phyloP scores from a whole-genome alignment of 2,329 filamentous ascomycete species.

The Aspergillus terreus region DNA sequence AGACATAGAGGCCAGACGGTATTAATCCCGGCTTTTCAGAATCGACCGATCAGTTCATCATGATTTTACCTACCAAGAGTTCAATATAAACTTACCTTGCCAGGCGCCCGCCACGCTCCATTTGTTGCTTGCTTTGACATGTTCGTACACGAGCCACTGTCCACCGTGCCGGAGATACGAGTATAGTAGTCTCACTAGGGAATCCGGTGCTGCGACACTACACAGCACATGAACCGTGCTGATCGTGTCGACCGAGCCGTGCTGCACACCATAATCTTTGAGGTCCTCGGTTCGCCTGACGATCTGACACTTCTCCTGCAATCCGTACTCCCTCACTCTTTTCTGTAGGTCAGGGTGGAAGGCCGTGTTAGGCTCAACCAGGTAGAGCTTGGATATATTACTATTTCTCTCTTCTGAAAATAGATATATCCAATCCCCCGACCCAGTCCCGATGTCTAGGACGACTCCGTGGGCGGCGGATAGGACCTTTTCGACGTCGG shows the following conservation, averaged over 20 bases:
- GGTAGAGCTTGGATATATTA: constrained; percentile 1
- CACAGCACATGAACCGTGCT: constrained; percentile 8
- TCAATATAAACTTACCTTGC: constrained; percentile 4
- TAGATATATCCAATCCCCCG: constrained; percentile 7
- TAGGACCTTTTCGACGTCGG: constrained; percentile 3
- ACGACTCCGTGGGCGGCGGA: constrained; percentile 3
- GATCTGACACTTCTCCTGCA: constrained; percentile 3
- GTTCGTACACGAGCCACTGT: constrained; percentile 8
- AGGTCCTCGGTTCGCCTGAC: not conserved
- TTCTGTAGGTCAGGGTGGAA: constrained; percentile 3
- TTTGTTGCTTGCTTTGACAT: not conserved
- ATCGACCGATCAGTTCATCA: not conserved
- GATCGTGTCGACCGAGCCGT: constrained; percentile 3
- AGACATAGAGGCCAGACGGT: constrained; percentile 4
- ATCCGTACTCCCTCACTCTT: not conserved
- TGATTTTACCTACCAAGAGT: not conserved
- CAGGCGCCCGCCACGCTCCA: not conserved
- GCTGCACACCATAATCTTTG: not conserved
- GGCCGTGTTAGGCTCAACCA: constrained; percentile 5
- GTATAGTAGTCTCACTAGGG: constrained; percentile 1
- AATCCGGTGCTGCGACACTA: constrained; percentile 1
- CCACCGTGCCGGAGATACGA: constrained; percentile 2
- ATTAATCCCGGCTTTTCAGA: constrained; percentile 1
- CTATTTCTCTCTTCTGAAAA: constrained; percentile 1
- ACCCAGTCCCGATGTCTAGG: constrained; percentile 5